Conservation (phyloP, 2,329 filamentous ascomycete species). For the Aspergillus chevalieri region DNA sequence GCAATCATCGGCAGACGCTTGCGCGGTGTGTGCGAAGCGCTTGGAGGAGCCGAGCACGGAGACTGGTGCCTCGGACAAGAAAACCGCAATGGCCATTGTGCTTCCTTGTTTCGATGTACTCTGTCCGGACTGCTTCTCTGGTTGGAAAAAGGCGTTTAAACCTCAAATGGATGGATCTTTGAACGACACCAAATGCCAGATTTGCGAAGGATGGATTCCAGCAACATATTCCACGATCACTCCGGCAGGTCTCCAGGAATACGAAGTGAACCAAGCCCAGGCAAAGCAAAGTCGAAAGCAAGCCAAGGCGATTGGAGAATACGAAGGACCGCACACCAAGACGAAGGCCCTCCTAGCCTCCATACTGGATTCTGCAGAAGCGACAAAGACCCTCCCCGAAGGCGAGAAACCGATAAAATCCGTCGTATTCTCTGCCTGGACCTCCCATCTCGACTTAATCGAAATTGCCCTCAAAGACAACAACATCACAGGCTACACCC, state of each 20-base stretch:
- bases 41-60: conserved; percentile 51
- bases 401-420: conserved; percentile 74
- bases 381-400: conserved; percentile 40
- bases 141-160: conserved; percentile 51
- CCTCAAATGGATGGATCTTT: conserved; percentile 38
- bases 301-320: conserved; percentile 59
- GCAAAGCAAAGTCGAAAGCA: conserved; percentile 48
- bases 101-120: conserved; percentile 82
- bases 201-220: conserved; percentile 61
- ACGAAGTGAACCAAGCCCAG: conserved; percentile 52
- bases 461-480: conserved; percentile 65
- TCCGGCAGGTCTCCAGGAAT: conserved; percentile 47
- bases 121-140: conserved; percentile 65
- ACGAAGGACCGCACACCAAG: conserved; percentile 86
- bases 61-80: conserved; percentile 47
- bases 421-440: conserved; percentile 96
- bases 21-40: conserved; percentile 62
- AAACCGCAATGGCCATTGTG: conserved; percentile 60
- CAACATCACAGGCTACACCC: conserved; percentile 54
- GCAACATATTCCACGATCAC: conserved; percentile 64
- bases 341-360: conserved; percentile 75
- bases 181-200: conserved; percentile 54
- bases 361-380: conserved; percentile 58
- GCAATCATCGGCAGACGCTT: conserved; percentile 71
- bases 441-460: conserved; percentile 86